phyloP scores from a whole-genome alignment of 257 asterid species.

The Apocynum venetum region DNA sequence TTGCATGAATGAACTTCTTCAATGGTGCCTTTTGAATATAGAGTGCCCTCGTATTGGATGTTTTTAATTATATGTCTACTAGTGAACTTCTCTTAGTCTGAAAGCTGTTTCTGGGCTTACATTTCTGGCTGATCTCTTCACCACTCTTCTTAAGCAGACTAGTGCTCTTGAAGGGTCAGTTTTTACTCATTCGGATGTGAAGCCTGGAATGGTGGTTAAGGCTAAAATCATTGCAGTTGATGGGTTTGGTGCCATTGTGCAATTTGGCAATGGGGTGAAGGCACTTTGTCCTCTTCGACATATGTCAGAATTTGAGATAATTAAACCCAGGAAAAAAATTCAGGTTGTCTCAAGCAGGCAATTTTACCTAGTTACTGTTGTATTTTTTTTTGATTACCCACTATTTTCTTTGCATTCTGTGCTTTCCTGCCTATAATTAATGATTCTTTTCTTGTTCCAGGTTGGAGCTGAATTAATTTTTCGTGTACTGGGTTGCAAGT shows the following conservation, averaged over 20 bases:
- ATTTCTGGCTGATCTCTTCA: slow-evolving; percentile 1
- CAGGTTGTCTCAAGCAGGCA: slow-evolving; percentile 44
- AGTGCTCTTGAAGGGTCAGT: slow-evolving; percentile 89
- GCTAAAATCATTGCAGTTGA: slow-evolving; percentile 80
- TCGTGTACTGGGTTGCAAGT: slow-evolving; percentile 96
- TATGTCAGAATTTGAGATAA: slow-evolving; percentile 95
- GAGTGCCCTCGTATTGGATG: neutral
- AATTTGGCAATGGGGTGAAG: slow-evolving; percentile 83
- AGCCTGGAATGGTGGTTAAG: slow-evolving; percentile 97
- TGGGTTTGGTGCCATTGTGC: slow-evolving; percentile 88
- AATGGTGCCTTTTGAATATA: neutral
- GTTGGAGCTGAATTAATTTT: slow-evolving; percentile 76
- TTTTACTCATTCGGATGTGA: slow-evolving; percentile 94
- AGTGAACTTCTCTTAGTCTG: neutral
- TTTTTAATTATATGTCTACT: neutral
- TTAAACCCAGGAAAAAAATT: slow-evolving; percentile 88
- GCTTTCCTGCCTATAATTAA: slow-evolving; percentile 3
- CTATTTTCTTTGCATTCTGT: slow-evolving; percentile 15
- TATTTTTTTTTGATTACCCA: slow-evolving; percentile 13
- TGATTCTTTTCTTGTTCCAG: slow-evolving; percentile 44
- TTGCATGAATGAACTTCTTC: neutral
- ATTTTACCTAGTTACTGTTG: neutral
- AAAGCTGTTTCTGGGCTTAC: neutral
- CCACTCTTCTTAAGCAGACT: slow-evolving; percentile 41
- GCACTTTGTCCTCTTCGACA: slow-evolving; percentile 99